phyloP scores from a whole-genome alignment of 2,329 filamentous ascomycete species.

The Microsporum audouinii region DNA sequence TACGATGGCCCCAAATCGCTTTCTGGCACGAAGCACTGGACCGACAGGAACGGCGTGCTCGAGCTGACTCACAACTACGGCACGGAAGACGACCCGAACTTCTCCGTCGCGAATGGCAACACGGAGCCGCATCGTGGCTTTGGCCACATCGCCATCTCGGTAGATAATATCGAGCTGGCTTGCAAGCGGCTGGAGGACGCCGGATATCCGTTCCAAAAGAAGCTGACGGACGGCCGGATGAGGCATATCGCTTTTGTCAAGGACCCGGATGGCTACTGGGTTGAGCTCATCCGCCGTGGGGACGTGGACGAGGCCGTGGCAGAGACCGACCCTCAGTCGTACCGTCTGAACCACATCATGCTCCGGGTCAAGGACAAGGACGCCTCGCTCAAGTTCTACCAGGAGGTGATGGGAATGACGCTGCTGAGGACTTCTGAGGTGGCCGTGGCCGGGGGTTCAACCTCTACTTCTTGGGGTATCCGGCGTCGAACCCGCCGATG shows the following conservation, averaged over 20 bases:
- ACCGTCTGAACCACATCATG: slow-evolving; percentile 63
- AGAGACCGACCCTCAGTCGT: slow-evolving; percentile 63
- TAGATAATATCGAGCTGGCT: slow-evolving; percentile 76
- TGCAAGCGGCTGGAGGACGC: slow-evolving; percentile 82
- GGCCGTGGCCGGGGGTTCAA: slow-evolving; percentile 64
- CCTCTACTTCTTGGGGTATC: slow-evolving; percentile 85
- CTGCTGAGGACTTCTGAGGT: slow-evolving; percentile 63
- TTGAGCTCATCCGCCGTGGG: slow-evolving; percentile 51
- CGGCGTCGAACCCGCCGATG: slow-evolving; percentile 43
- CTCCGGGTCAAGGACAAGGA: slow-evolving; percentile 76
- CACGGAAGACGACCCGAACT: slow-evolving; percentile 72
- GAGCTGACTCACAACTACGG: slow-evolving; percentile 81
- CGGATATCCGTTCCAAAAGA: slow-evolving; percentile 92
- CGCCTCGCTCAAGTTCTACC: slow-evolving; percentile 65
- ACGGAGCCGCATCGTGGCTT: slow-evolving; percentile 74
- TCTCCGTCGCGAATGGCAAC: slow-evolving; percentile 79
- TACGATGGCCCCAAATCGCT: slow-evolving; percentile 67
- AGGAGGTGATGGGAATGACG: slow-evolving; percentile 81
- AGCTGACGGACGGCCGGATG: slow-evolving; percentile 78
- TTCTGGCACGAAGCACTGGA: slow-evolving; percentile 63
- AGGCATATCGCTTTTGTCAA: slow-evolving; percentile 78
- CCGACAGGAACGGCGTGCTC: slow-evolving; percentile 76
- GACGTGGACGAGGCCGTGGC: slow-evolving; percentile 49
- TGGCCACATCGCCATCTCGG: slow-evolving; percentile 74
- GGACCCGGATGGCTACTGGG: slow-evolving; percentile 75